These are phyloP conservation scores for Penicillium paxilli DNA, from an alignment of 495 filamentous ascomycete species.

Conservation along the genomic window DNA sequence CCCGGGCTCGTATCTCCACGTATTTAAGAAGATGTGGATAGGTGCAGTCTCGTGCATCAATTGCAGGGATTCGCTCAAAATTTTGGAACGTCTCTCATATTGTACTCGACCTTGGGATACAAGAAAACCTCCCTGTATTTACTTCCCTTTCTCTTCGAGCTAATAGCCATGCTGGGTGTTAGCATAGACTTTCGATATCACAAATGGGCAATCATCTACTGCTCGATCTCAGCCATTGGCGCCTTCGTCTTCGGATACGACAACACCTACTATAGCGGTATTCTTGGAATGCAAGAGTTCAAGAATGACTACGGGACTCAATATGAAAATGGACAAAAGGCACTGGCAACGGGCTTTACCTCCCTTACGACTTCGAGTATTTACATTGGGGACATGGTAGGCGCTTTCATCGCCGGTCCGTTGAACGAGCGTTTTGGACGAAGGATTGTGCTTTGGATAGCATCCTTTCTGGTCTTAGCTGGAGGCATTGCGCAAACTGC, in stretches of 20 bases:
- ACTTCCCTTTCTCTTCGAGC: no score
- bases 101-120: no score
- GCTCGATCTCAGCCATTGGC: slow-evolving; percentile 24
- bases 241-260: slow-evolving; percentile 31
- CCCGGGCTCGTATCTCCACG: no score
- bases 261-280: slow-evolving; percentile 31
- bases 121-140: no score
- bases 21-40: no score
- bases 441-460: slow-evolving; percentile 17
- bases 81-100: no score
- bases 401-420: slow-evolving; percentile 20
- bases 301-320: slow-evolving; percentile 21
- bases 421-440: slow-evolving; percentile 24
- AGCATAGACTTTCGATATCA: slow-evolving; percentile 23
- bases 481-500: slow-evolving; percentile 22
- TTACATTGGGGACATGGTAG: slow-evolving; percentile 27
- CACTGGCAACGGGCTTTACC: slow-evolving; percentile 18
- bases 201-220: slow-evolving; percentile 25
- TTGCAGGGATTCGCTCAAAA: no score
- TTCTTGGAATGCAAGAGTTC: slow-evolving; percentile 27
- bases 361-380: slow-evolving; percentile 26
- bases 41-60: no score
- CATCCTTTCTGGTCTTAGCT: slow-evolving; percentile 19
- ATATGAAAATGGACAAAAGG: slow-evolving; percentile 11
- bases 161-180: slow-evolving; percentile 1